These are phyloP conservation scores for Phyllosticta citriasiana DNA, from an alignment of 2,329 filamentous ascomycete genomes.

Conservation along the genomic window DNA sequence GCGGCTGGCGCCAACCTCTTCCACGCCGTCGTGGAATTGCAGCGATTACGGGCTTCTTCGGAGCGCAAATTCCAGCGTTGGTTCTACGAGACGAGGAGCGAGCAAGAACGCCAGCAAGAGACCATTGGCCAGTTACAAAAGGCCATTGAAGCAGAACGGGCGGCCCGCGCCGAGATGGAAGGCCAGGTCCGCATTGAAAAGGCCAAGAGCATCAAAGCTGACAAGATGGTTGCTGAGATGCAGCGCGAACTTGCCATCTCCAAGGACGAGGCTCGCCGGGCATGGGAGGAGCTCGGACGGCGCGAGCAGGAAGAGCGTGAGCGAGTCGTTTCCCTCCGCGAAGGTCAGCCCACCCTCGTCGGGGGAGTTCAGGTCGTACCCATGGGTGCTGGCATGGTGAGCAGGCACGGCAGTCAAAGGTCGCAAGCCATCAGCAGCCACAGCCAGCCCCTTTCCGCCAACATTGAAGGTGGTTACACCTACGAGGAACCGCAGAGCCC, in stretches of 20 bases:
- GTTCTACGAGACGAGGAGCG: conserved; percentile 90
- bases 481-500: conserved; percentile 44
- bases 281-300: conserved; percentile 93
- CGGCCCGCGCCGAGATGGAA: conserved; percentile 57
- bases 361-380: conserved; percentile 93
- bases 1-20: conserved; percentile 95
- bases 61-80: conserved; percentile 97
- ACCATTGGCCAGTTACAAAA: conserved; percentile 70
- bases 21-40: conserved; percentile 92
- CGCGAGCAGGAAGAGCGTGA: conserved; percentile 90
- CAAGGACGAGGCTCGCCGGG: conserved; percentile 87
- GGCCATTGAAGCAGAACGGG: conserved; percentile 64
- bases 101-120: conserved; percentile 79
- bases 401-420: conserved; percentile 37
- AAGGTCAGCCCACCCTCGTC: conserved; percentile 78
- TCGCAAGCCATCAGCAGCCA: conserved; percentile 18
- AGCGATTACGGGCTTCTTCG: conserved; percentile 84
- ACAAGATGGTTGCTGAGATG: conserved; percentile 80
- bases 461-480: conserved; percentile 32
- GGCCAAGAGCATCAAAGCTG: conserved; percentile 56
- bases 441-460: conserved; percentile 11
- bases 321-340: conserved; percentile 71
- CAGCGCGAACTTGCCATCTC: conserved; percentile 87
- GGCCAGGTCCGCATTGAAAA: conserved; percentile 57
- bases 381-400: conserved; percentile 64